A percentile compares a stretch with the other conserved stretches of the same genome.
phyloP scores from a whole-genome alignment of 2,329 filamentous ascomycete species.

The Penicillium sp. region DNA sequence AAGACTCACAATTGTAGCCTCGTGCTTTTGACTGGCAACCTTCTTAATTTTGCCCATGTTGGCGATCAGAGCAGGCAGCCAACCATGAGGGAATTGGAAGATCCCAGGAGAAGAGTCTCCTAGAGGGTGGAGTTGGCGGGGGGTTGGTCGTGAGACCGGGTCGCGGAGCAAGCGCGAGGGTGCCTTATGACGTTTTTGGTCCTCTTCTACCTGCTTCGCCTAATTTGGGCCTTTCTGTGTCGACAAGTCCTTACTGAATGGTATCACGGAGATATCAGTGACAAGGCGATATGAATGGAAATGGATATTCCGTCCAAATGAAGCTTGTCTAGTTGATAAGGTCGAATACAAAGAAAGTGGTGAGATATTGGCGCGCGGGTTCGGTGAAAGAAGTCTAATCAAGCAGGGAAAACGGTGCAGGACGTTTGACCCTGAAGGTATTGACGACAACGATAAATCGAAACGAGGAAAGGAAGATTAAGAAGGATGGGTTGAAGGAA shows the following conservation, averaged over 20 bases:
- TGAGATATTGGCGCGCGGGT: slow-evolving; percentile 23
- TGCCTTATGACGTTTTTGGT: slow-evolving; percentile 42
- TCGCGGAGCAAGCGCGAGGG: slow-evolving; percentile 33
- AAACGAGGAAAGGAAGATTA: slow-evolving; percentile 1
- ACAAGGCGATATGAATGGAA: not conserved
- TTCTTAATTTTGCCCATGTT: slow-evolving; percentile 57
- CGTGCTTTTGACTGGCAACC: slow-evolving; percentile 53
- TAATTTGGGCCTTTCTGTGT: slow-evolving; percentile 23
- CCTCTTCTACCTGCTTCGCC: slow-evolving; percentile 27
- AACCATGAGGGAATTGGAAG: slow-evolving; percentile 41
- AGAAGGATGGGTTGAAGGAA: slow-evolving; percentile 14
- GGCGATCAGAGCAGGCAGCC: slow-evolving; percentile 31
- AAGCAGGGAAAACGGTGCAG: slow-evolving; percentile 43
- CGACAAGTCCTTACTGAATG: not conserved
- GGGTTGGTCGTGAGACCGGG: slow-evolving; percentile 28
- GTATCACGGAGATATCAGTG: not conserved
- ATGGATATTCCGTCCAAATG: not conserved
- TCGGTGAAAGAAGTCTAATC: slow-evolving; percentile 23
- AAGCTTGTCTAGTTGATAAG: slow-evolving; percentile 4
- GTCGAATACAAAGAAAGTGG: slow-evolving; percentile 20
- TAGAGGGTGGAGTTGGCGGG: slow-evolving; percentile 22
- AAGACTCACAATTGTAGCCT: slow-evolving; percentile 50
- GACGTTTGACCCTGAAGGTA: slow-evolving; percentile 33
- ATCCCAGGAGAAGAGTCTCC: slow-evolving; percentile 30
- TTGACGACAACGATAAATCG: slow-evolving; percentile 16